Evolutionary conservation across 495 filamentous ascomycete genomes (phyloP).

Genomic region (Copromyces sp.): DNA sequence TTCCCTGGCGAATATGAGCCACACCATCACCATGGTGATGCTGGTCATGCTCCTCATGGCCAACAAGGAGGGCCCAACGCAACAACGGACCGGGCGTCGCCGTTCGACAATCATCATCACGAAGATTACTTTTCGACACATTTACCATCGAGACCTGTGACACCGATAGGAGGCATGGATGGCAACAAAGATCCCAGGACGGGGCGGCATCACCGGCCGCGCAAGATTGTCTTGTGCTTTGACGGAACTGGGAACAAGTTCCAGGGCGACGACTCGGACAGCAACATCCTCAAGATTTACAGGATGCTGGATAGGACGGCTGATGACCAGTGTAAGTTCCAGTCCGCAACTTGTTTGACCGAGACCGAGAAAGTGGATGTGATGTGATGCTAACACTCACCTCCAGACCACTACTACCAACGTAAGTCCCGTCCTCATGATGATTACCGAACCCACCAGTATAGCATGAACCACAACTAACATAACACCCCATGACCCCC

Average conservation of each 20-base stretch:
- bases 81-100: not conserved
- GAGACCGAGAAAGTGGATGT: no score
- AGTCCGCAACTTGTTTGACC: not conserved
- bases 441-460: no score
- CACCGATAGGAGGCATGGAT: constrained; percentile 3
- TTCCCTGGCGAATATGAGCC: constrained; percentile 7
- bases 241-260: constrained; percentile 90
- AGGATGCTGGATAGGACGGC: constrained; percentile 48
- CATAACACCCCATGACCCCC: constrained; percentile 5
- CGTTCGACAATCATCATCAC: not conserved
- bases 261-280: constrained; percentile 67
- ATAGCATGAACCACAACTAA: constrained; percentile 5
- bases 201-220: constrained; percentile 11
- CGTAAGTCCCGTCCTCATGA: no score
- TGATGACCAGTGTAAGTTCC: constrained; percentile 39
- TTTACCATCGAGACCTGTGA: constrained; percentile 14
- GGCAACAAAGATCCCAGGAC: not conserved
- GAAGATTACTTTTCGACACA: constrained; percentile 19
- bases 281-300: constrained; percentile 85
- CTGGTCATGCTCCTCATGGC: not conserved
- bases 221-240: constrained; percentile 67
- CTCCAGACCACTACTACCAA: constrained; percentile 58
- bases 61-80: not conserved
- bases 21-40: not conserved
- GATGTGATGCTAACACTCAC: constrained; percentile 1